Evolutionary conservation across 1,284 basidiomycete species (phyloP).

Genomic region (Ganoderma lucidum): DNA sequence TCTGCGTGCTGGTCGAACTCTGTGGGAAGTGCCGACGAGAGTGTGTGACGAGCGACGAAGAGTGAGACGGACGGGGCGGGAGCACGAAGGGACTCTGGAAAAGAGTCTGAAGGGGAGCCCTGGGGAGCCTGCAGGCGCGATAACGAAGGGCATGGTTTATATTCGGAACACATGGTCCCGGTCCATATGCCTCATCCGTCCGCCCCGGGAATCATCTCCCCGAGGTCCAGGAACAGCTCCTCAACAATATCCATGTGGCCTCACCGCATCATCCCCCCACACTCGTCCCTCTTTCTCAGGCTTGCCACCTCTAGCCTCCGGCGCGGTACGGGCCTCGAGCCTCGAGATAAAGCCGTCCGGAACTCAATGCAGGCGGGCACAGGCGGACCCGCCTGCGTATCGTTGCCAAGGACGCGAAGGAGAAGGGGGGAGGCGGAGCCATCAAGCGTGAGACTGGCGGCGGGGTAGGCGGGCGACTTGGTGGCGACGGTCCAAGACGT

Average conservation of each 20-base stretch:
- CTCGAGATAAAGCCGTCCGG: neutral
- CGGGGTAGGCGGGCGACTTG: neutral
- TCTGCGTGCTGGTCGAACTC: conserved; percentile 14
- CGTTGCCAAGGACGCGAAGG: neutral
- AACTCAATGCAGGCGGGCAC: neutral
- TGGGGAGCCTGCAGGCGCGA: conserved; percentile 10
- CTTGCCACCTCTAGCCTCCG: conserved; percentile 2
- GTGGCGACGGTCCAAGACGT: neutral
- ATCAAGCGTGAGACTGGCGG: neutral
- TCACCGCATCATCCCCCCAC: conserved; percentile 7
- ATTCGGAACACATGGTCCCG: conserved; percentile 15
- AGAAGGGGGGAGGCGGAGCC: neutral
- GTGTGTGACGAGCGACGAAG: conserved; percentile 5
- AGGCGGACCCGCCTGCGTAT: neutral
- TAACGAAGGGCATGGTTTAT: conserved; percentile 16
- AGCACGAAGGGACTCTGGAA: conserved; percentile 19
- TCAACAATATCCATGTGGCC: neutral
- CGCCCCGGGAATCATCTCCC: neutral
- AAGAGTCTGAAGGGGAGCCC: conserved; percentile 8
- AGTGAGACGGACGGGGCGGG: conserved; percentile 12
- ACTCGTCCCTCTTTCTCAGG: conserved; percentile 5
- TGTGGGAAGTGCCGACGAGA: conserved; percentile 23
- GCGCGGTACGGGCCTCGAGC: neutral
- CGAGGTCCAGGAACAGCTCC: conserved; percentile 12
- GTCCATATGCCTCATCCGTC: conserved; percentile 11